These are phyloP conservation scores for Cutaneotrichosporon mucoides DNA, from an alignment of 1,284 basidiomycete genomes.

Conservation along the genomic window DNA sequence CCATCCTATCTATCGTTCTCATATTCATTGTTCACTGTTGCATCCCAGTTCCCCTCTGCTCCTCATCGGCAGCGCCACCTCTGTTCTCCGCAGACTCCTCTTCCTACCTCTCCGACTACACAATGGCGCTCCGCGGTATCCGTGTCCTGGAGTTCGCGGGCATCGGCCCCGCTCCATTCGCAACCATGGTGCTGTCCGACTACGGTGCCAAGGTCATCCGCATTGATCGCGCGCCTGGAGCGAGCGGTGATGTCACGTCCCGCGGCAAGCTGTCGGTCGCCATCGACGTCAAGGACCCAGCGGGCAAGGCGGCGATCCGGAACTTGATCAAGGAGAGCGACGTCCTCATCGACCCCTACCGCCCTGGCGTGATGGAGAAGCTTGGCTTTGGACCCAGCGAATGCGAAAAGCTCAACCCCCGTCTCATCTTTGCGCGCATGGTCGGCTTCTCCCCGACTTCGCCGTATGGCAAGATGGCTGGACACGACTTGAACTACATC, in stretches of 20 bases:
- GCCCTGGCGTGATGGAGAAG: slow-evolving; percentile 22
- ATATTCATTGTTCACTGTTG: too few relatives aligned
- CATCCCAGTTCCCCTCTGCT: too few relatives aligned
- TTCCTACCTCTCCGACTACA: not conserved
- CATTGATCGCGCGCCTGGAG: slow-evolving; percentile 12
- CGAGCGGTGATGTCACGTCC: slow-evolving; percentile 9
- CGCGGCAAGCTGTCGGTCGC: slow-evolving; percentile 11
- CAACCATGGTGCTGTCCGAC: slow-evolving; percentile 20
- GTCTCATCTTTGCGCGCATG: slow-evolving; percentile 21
- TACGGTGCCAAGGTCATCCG: slow-evolving; percentile 12
- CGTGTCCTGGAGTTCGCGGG: slow-evolving; percentile 4
- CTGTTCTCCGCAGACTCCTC: not conserved
- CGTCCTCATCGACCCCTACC: slow-evolving; percentile 21
- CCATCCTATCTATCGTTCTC: too few relatives aligned
- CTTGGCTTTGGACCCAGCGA: slow-evolving; percentile 12
- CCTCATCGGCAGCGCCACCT: not conserved
- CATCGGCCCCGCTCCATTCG: slow-evolving; percentile 12
- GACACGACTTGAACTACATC: slow-evolving; percentile 22
- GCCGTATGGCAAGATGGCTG: slow-evolving; percentile 15
- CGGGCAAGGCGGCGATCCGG: slow-evolving; percentile 4
- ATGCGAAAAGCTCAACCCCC: slow-evolving; percentile 8
- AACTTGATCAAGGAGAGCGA: slow-evolving; percentile 7
- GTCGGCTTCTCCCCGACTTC: slow-evolving; percentile 12
- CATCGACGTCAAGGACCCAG: slow-evolving; percentile 12
- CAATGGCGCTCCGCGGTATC: slow-evolving; percentile 1